Percentiles rank a stretch among this genome's conserved stretches.
Conservation (phyloP, 164 flowering plant species). For the Berberis thunbergii region DNA sequence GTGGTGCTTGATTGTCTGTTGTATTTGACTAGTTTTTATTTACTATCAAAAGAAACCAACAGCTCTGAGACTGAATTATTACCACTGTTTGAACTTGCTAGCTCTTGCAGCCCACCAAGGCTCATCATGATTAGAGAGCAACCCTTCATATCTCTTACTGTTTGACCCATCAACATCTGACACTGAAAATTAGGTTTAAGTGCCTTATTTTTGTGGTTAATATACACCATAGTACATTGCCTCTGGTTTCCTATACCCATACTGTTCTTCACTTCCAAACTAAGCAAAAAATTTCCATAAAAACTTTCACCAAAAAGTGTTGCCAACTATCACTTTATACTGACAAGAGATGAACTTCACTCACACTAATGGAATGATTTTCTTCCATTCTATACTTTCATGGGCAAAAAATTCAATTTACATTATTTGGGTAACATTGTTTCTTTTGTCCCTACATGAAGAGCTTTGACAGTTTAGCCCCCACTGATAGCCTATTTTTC, state of each 20-base stretch:
- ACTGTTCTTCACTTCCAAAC: conserved; percentile 9
- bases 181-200: conserved; percentile 55
- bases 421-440: too few relatives aligned
- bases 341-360: conserved; percentile 18
- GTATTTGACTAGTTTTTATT: conserved; percentile 1
- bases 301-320: conserved; percentile 22
- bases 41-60: conserved; percentile 20
- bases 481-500: too few relatives aligned
- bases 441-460: too few relatives aligned
- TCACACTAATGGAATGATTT: conserved; percentile 9
- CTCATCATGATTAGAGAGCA: conserved; percentile 35
- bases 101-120: conserved; percentile 24
- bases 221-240: not conserved
- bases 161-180: conserved; percentile 34
- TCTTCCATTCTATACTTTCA: not conserved
- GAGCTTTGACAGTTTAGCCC: too few relatives aligned
- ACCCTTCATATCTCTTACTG: conserved; percentile 21
- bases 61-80: conserved; percentile 14
- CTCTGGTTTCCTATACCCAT: conserved; percentile 9
- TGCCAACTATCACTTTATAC: conserved; percentile 28
- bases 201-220: conserved; percentile 16
- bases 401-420: not conserved
- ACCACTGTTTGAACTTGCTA: conserved; percentile 16
- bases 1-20: not conserved
- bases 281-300: not conserved